Evolutionary conservation across 148 eudicot species (phyloP).

Genomic region (Rhododendron ferrugineum): DNA sequence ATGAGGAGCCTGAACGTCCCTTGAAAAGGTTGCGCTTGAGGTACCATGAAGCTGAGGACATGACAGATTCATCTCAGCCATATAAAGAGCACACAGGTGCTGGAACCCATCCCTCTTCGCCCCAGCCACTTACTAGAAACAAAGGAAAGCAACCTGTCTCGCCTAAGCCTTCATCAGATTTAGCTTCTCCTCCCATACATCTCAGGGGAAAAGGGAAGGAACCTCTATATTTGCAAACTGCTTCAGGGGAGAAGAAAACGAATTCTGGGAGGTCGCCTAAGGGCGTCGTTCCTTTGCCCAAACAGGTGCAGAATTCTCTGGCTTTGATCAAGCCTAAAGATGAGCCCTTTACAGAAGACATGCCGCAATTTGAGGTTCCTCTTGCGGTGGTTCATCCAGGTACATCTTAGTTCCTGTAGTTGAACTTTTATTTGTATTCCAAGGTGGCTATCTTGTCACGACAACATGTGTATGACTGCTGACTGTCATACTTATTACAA

Average conservation of each 20-base stretch:
- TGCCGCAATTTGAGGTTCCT: constrained; percentile 36
- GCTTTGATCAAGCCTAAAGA: constrained; percentile 61
- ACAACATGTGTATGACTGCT: background rate
- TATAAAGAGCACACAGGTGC: constrained; percentile 12
- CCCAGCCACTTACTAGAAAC: constrained; percentile 34
- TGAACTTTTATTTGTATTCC: background rate
- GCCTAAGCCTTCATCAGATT: constrained; percentile 13
- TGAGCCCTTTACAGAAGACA: constrained; percentile 60
- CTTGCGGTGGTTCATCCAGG: constrained; percentile 68
- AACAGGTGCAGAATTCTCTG: constrained; percentile 18
- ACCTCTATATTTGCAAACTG: constrained; percentile 24
- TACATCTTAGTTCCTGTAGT: constrained; percentile 16
- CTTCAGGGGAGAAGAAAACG: constrained; percentile 23
- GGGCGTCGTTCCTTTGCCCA: constrained; percentile 17
- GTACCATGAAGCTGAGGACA: constrained; percentile 34
- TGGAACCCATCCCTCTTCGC: constrained; percentile 25
- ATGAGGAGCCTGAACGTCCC: constrained; percentile 67
- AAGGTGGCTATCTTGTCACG: background rate
- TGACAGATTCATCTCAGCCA: constrained; percentile 8
- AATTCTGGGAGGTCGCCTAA: constrained; percentile 29
- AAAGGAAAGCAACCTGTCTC: constrained; percentile 63
- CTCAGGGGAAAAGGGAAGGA: constrained; percentile 55
- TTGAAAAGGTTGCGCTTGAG: constrained; percentile 62
- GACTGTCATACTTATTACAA: background rate
- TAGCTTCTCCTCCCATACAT: constrained; percentile 14